phyloP scores from a whole-genome alignment of 345 rosid genomes.

The Erysimum cheiranthoides region DNA sequence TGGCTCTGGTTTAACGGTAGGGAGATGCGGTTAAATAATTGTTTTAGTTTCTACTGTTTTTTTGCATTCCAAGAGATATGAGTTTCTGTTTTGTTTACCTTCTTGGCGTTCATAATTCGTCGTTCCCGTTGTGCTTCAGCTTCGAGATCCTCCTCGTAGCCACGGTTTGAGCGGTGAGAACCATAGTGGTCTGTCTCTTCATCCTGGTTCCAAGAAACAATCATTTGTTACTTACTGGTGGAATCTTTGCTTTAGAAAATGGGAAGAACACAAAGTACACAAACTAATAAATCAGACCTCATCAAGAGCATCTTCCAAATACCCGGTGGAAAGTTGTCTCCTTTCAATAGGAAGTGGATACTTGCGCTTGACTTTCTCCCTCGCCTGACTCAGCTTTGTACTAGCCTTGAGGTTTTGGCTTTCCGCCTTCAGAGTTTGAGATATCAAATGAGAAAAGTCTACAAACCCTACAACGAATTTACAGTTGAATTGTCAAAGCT shows the following conservation, averaged over 20 bases:
- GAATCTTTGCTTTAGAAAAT: conserved; percentile 21
- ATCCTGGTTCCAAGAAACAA: conserved; percentile 60
- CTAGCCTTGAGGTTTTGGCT: conserved; percentile 92
- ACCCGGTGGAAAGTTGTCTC: conserved; percentile 90
- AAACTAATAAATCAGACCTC: conserved; percentile 62
- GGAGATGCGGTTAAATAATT: conserved; percentile 5
- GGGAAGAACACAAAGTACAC: conserved; percentile 25
- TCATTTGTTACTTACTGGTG: conserved; percentile 19
- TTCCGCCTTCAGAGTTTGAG: conserved; percentile 67
- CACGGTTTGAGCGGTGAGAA: conserved; percentile 73
- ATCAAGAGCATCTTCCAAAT: conserved; percentile 94
- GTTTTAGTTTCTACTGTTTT: neutral
- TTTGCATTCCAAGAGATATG: neutral
- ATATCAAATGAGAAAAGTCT: conserved; percentile 20
- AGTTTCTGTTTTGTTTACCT: conserved; percentile 52
- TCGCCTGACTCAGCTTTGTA: conserved; percentile 81
- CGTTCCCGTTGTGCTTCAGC: conserved; percentile 90
- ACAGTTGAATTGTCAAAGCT: conserved; percentile 7
- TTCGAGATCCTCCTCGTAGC: conserved; percentile 91
- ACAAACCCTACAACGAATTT: conserved; percentile 7
- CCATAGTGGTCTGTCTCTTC: conserved; percentile 87
- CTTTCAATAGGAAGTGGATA: conserved; percentile 73
- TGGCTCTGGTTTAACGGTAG: conserved; percentile 57
- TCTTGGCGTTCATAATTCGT: conserved; percentile 92
- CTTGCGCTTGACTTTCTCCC: conserved; percentile 86